A percentile compares a stretch with the other conserved stretches of the same genome.
Evolutionary conservation across 352 stramenopile genomes (phyloP).

Genomic region (Phytophthora citricola): DNA sequence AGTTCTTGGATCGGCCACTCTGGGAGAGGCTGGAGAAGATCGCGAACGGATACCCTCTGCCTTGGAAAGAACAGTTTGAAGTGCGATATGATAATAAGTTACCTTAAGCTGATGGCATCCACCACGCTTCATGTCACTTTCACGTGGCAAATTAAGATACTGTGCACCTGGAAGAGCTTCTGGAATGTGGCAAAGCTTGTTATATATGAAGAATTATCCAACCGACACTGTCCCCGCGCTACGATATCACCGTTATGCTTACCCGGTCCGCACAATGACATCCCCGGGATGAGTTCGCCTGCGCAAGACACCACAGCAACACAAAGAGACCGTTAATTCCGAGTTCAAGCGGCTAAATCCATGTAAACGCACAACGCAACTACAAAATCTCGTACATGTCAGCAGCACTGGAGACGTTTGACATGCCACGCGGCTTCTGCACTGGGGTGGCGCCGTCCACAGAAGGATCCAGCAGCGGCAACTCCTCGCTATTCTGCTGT

Average conservation of each 20-base stretch:
- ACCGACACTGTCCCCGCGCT: conserved; percentile 9
- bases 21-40: too few species aligned
- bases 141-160: background rate
- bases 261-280: conserved; percentile 31
- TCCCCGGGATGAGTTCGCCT: conserved; percentile 44
- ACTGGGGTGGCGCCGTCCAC: conserved; percentile 3
- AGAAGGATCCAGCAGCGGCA: conserved; percentile 39
- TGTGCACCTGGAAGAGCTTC: too few species aligned
- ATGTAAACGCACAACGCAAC: conserved; percentile 30
- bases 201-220: conserved; percentile 29
- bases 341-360: conserved; percentile 16
- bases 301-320: conserved; percentile 20
- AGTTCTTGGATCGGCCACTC: too few species aligned
- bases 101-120: conserved; percentile 18
- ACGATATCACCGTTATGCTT: conserved; percentile 2
- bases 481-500: conserved; percentile 33
- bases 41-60: too few species aligned
- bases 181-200: conserved; percentile 11
- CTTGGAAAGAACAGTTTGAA: too few species aligned
- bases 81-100: background rate
- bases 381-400: conserved; percentile 78
- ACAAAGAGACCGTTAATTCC: conserved; percentile 32
- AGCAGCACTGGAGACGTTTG: conserved; percentile 49
- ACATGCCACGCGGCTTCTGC: conserved; percentile 48
- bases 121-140: conserved; percentile 16